Percentiles rank a stretch among this genome's conserved stretches.
Evolutionary conservation across 176 grass and related monocot genomes (phyloP).

Genomic region (Thalia dealbata): DNA sequence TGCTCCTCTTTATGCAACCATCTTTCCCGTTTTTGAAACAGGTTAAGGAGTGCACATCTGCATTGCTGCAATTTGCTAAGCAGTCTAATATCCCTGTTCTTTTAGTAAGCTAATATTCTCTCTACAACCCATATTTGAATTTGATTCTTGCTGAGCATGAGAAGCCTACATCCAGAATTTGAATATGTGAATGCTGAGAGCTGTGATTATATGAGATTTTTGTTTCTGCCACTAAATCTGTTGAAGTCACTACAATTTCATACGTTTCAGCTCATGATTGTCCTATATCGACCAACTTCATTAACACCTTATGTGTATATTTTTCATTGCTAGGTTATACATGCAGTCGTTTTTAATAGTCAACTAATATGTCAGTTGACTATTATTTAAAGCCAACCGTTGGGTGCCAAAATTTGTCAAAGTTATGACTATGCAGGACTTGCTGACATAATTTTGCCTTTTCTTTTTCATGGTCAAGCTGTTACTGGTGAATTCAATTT

Average conservation of each 20-base stretch:
- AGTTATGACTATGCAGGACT: too few relatives aligned
- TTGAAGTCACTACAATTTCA: not conserved
- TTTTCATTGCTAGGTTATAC: too few relatives aligned
- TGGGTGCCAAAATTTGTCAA: too few relatives aligned
- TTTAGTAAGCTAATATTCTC: constrained; percentile 42
- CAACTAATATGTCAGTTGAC: too few relatives aligned
- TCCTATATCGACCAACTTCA: not conserved
- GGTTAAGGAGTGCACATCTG: constrained; percentile 91
- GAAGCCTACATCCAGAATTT: not conserved
- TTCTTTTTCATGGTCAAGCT: too few relatives aligned
- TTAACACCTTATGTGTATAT: too few relatives aligned
- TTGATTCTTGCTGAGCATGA: not conserved
- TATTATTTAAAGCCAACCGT: too few relatives aligned
- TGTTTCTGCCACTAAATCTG: not conserved
- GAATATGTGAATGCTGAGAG: not conserved
- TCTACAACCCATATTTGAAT: not conserved
- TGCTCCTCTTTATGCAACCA: not conserved
- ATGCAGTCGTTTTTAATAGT: too few relatives aligned
- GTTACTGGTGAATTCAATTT: too few relatives aligned
- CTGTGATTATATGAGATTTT: not conserved
- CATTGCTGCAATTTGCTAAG: constrained; percentile 87
- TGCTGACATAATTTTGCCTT: too few relatives aligned
- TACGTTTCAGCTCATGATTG: not conserved
- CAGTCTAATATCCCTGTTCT: constrained; percentile 83
- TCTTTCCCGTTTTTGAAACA: constrained; percentile 21